Percentiles rank a stretch among this genome's conserved stretches.
phyloP scores from a whole-genome alignment of 2,329 filamentous ascomycete genomes.

The Arthrinium phaeospermum region DNA sequence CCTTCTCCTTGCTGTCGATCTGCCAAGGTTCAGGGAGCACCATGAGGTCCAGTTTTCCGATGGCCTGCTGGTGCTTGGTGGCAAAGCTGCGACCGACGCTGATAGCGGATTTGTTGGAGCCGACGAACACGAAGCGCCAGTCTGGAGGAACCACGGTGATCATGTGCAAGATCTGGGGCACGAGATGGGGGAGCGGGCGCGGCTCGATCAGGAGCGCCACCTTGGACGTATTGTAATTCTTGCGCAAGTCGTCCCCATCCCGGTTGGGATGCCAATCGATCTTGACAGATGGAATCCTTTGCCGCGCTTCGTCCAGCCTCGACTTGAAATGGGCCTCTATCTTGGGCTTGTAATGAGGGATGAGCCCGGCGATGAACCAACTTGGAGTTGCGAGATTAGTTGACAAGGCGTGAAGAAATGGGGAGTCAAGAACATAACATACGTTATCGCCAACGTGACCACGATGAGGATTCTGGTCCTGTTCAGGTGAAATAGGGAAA shows the following conservation, averaged over 20 bases:
- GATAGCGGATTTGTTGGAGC: constrained; percentile 53
- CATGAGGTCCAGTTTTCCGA: constrained; percentile 58
- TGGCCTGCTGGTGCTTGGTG: constrained; percentile 53
- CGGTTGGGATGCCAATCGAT: constrained; percentile 44
- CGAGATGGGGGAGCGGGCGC: constrained; percentile 53
- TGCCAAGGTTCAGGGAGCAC: constrained; percentile 54
- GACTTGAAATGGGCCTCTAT: constrained; percentile 46
- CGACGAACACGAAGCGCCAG: constrained; percentile 61
- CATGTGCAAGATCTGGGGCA: constrained; percentile 58
- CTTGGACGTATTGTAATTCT: constrained; percentile 54
- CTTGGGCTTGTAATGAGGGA: constrained; percentile 51
- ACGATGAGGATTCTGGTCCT: constrained; percentile 42
- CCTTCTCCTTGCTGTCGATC: constrained; percentile 53
- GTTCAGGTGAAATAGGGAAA: constrained; percentile 39
- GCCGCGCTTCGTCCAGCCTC: constrained; percentile 46
- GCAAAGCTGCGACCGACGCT: constrained; percentile 52
- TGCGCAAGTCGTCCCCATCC: constrained; percentile 35
- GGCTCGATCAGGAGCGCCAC: constrained; percentile 59
- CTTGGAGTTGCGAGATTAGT: constrained; percentile 35
- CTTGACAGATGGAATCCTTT: constrained; percentile 44
- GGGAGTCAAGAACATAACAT: constrained; percentile 33
- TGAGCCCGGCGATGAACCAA: constrained; percentile 52
- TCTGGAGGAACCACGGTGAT: constrained; percentile 57
- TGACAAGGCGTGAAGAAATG: background rate
- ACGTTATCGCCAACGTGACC: constrained; percentile 46